Evolutionary conservation across 441 rosid genomes (phyloP), one percentile per base, ranked within the genome.

Genomic region (Arabidopsis hybrid): DNA sequence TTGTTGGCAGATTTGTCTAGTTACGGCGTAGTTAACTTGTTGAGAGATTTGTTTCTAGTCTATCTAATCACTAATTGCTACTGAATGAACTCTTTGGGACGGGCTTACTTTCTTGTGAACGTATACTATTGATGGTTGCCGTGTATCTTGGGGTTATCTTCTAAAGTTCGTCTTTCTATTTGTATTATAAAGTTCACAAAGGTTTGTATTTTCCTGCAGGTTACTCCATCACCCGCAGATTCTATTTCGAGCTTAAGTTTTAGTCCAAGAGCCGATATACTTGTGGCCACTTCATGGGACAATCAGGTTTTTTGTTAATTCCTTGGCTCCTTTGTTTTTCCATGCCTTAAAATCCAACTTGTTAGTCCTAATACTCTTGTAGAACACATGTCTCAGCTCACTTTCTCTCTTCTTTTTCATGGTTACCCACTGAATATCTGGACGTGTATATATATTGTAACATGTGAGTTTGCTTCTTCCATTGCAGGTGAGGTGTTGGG

Each of bases 241-340:
- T 91, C 97, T 2, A 81, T 93, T 69, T 91, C 97, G 0, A 95
- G 98, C 79, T 95, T 95, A 72, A 40, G 84, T 83, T 95, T 95
- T 81, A 92, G 99, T 82, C 91, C 99, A 7, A 88, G 86, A 81
- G 97, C 98, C 43, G 94, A 92, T 65, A 75, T 86, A 52, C 88
- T 95, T 76, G 85, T 92, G 47, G 97, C 97, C 12, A 91, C 95
- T 71, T 92, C 99, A 21, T 95, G 99, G 99, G 99, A 95, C 85
- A 95, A 91, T 78, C 99, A 95, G 96, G 99, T 95, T 67, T 70
- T 59, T 72, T 67, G 9, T 45, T 50, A 18, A 11, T 61, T 53
- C 55, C 17, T 51, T 6, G 8, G n/a, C n/a, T 55, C 60, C 57
- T 45, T 72, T 38, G 29, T 42, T 64, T 57, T 49, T 62, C 65